These are phyloP conservation scores for Manihot esculenta DNA, from an alignment of 441 rosid species.

Conservation along the genomic window DNA sequence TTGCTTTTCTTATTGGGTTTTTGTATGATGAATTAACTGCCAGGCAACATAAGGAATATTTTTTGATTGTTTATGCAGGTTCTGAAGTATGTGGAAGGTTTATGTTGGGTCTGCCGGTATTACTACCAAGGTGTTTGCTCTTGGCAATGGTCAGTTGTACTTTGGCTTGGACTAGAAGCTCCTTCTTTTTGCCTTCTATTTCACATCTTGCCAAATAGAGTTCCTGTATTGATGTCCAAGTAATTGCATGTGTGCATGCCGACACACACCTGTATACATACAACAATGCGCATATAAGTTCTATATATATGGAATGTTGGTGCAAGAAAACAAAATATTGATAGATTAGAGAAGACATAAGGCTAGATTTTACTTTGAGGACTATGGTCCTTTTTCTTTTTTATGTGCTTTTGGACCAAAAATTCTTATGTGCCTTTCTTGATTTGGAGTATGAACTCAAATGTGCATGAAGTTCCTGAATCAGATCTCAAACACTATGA, in stretches of 20 bases:
- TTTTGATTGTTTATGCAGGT: slow-evolving; percentile 51
- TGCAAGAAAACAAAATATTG: too few relatives aligned
- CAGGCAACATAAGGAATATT: background rate
- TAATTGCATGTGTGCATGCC: background rate
- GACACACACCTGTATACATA: background rate
- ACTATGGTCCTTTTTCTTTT: background rate
- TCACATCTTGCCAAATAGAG: background rate
- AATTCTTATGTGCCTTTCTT: background rate
- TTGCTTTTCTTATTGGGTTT: background rate
- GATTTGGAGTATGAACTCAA: background rate
- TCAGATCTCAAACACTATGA: background rate
- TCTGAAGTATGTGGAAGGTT: slow-evolving; percentile 84
- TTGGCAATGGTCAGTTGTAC: slow-evolving; percentile 88
- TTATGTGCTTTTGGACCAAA: background rate
- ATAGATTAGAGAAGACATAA: background rate
- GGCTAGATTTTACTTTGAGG: background rate
- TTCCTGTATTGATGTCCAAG: background rate
- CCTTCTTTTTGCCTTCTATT: background rate
- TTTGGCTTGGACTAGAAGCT: background rate
- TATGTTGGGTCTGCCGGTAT: slow-evolving; percentile 97
- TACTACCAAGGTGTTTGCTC: slow-evolving; percentile 95
- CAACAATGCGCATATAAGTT: background rate
- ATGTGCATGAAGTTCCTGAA: background rate
- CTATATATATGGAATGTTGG: background rate
- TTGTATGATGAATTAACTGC: background rate